Percentiles rank a stretch among this genome's conserved stretches.
These are phyloP conservation scores for Tricholomella constricta DNA, from an alignment of 768 basidiomycete genomes.

Conservation along the genomic window DNA sequence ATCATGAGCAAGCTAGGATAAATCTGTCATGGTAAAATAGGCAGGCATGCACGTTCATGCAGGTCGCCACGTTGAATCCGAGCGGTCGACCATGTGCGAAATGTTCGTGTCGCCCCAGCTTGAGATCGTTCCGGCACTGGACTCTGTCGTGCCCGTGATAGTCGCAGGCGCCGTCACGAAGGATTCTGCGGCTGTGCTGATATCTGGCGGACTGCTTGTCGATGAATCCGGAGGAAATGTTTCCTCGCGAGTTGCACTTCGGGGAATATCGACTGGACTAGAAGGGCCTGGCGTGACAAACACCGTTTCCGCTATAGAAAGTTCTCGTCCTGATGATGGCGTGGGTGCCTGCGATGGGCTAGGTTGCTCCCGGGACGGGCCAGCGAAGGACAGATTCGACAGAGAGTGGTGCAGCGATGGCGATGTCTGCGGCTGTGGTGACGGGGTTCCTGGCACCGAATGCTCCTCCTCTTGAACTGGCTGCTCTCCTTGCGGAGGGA, in stretches of 20 bases:
- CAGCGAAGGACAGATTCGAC: slow-evolving; percentile 13
- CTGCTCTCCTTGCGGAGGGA: slow-evolving; percentile 29
- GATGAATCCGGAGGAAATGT: slow-evolving; percentile 17
- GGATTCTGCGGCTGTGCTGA: slow-evolving; percentile 70
- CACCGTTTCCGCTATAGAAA: slow-evolving; percentile 1
- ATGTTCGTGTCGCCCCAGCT: slow-evolving; percentile 45
- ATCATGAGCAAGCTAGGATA: slow-evolving; percentile 12
- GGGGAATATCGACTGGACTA: slow-evolving; percentile 24
- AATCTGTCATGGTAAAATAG: background rate
- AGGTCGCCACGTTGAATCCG: slow-evolving; percentile 39
- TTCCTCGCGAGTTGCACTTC: slow-evolving; percentile 11
- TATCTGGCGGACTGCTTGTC: slow-evolving; percentile 51
- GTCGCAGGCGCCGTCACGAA: slow-evolving; percentile 70
- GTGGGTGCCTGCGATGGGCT: slow-evolving; percentile 3
- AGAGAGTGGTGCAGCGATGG: slow-evolving; percentile 18
- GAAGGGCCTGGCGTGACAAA: slow-evolving; percentile 22
- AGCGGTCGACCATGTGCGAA: slow-evolving; percentile 45
- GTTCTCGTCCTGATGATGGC: background rate
- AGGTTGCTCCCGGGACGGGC: slow-evolving; percentile 4
- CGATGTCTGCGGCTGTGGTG: slow-evolving; percentile 13
- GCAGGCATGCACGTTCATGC: slow-evolving; percentile 31
- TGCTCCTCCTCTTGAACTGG: slow-evolving; percentile 22
- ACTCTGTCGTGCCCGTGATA: slow-evolving; percentile 56
- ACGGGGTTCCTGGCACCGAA: slow-evolving; percentile 4
- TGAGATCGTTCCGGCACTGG: slow-evolving; percentile 45